A percentile compares a stretch with the other conserved stretches of the same genome.
phyloP scores from a whole-genome alignment of 768 basidiomycete species.

The Paxillus involutus region DNA sequence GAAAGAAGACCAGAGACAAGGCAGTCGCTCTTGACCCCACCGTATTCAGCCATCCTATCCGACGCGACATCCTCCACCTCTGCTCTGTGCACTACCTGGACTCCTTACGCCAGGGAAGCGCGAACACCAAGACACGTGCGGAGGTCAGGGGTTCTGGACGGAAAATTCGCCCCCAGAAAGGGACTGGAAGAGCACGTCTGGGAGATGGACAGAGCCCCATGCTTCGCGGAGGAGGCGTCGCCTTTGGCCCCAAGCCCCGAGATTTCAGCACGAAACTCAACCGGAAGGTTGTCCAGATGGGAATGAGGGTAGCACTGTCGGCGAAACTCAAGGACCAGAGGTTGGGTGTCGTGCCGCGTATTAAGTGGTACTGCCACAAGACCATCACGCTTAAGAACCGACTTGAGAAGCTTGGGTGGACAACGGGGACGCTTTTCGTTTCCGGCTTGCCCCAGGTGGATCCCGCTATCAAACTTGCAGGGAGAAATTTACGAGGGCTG shows the following conservation, averaged over 20 bases:
- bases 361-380: constrained; percentile 73
- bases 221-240: constrained; percentile 87
- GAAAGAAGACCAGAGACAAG: constrained; percentile 40
- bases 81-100: constrained; percentile 89
- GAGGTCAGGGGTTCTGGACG: constrained; percentile 88
- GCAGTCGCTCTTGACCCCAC: constrained; percentile 69
- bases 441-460: constrained; percentile 60
- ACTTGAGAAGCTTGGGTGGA: constrained; percentile 64
- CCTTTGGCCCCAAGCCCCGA: constrained; percentile 88
- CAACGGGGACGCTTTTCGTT: constrained; percentile 70
- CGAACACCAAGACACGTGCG: constrained; percentile 86
- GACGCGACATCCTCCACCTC: constrained; percentile 89
- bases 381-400: constrained; percentile 65
- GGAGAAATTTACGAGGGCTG: constrained; percentile 70
- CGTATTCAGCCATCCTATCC: constrained; percentile 88
- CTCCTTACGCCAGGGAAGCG: constrained; percentile 87
- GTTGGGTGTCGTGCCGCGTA: constrained; percentile 71
- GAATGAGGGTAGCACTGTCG: constrained; percentile 87
- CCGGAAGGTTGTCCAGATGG: constrained; percentile 91
- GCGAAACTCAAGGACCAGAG: constrained; percentile 73
- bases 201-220: constrained; percentile 88
- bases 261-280: constrained; percentile 91
- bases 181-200: constrained; percentile 84
- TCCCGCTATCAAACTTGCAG: constrained; percentile 55
- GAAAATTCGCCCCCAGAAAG: constrained; percentile 93